Percentiles rank a stretch among this genome's conserved stretches.
phyloP scores from a whole-genome alignment of 2,329 filamentous ascomycete species.

The Lomentospora prolificans region DNA sequence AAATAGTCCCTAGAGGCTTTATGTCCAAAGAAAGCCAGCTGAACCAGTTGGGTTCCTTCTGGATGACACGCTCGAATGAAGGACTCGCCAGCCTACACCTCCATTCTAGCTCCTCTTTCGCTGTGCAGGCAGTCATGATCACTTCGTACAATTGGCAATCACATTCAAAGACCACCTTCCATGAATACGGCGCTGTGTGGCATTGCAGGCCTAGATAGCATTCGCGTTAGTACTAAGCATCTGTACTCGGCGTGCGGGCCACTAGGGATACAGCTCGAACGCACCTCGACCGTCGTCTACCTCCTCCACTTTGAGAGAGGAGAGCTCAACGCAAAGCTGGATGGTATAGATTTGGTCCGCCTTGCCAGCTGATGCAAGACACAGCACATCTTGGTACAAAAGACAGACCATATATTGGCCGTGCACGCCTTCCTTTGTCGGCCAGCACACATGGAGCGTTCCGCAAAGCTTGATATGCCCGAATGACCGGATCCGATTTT shows the following conservation, averaged over 20 bases:
- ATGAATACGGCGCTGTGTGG: conserved; percentile 75
- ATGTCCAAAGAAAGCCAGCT: conserved; percentile 61
- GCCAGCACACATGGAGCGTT: conserved; percentile 73
- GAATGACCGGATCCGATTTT: conserved; percentile 63
- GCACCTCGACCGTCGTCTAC: conserved; percentile 69
- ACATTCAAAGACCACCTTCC: conserved; percentile 82
- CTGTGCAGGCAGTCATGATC: conserved; percentile 76
- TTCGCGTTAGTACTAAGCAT: conserved; percentile 12
- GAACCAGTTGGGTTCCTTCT: conserved; percentile 39
- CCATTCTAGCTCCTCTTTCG: conserved; percentile 74
- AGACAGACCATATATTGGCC: conserved; percentile 80
- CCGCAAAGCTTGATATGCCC: conserved; percentile 77
- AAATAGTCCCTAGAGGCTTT: conserved; percentile 63
- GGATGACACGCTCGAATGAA: conserved; percentile 36
- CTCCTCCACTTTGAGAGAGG: conserved; percentile 57
- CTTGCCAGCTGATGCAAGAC: conserved; percentile 60
- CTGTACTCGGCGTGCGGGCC: neutral
- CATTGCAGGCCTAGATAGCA: conserved; percentile 65
- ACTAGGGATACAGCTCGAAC: conserved; percentile 15
- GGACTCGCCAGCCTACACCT: conserved; percentile 51
- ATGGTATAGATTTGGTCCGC: conserved; percentile 61
- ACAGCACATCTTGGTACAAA: conserved; percentile 70
- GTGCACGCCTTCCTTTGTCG: conserved; percentile 54
- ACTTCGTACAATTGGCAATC: conserved; percentile 72
- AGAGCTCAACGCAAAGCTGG: conserved; percentile 62